phyloP scores from a whole-genome alignment of 192 early-diverging fungal genomes.

The Entomortierella parvispora region DNA sequence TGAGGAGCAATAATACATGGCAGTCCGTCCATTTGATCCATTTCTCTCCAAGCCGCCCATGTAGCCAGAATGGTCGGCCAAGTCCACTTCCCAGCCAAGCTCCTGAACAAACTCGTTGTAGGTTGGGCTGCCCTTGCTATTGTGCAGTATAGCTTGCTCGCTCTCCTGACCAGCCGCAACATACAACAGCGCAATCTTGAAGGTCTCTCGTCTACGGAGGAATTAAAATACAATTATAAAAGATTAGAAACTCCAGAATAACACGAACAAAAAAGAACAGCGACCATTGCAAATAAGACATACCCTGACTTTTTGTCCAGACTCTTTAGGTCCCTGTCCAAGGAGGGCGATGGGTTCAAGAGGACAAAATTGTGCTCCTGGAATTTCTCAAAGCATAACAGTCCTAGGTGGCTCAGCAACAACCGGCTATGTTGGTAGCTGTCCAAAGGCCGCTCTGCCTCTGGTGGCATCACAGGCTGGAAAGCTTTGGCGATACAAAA shows the following conservation, averaged over 20 bases:
- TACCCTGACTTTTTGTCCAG: slow-evolving; percentile 85
- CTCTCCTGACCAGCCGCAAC: slow-evolving; percentile 92
- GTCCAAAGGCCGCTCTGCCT: slow-evolving; percentile 58
- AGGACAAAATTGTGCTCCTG: slow-evolving; percentile 76
- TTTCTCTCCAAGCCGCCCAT: slow-evolving; percentile 87
- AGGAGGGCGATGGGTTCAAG: slow-evolving; percentile 69
- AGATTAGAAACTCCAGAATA: slow-evolving; percentile 4
- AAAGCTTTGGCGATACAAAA: slow-evolving; percentile 64
- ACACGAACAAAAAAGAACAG: neutral
- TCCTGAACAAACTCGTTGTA: slow-evolving; percentile 90
- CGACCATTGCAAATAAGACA: slow-evolving; percentile 7
- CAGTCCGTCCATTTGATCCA: slow-evolving; percentile 75
- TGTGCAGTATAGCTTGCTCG: slow-evolving; percentile 86
- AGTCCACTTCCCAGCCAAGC: slow-evolving; percentile 93
- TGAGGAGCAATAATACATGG: slow-evolving; percentile 88
- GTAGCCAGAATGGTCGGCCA: slow-evolving; percentile 86
- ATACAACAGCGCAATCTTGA: slow-evolving; percentile 93
- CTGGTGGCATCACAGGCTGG: slow-evolving; percentile 56
- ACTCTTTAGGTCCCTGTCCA: slow-evolving; percentile 79
- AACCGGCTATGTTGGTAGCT: slow-evolving; percentile 74
- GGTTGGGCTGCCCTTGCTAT: slow-evolving; percentile 72
- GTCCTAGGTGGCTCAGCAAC: slow-evolving; percentile 80
- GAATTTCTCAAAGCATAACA: slow-evolving; percentile 76
- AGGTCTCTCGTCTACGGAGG: slow-evolving; percentile 73
- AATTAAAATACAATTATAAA: slow-evolving; percentile 18